Percentiles rank a stretch among this genome's conserved stretches.
These are phyloP conservation scores for Fusarium newnesense DNA, from an alignment of 2,329 filamentous ascomycete species.

Conservation along the genomic window DNA sequence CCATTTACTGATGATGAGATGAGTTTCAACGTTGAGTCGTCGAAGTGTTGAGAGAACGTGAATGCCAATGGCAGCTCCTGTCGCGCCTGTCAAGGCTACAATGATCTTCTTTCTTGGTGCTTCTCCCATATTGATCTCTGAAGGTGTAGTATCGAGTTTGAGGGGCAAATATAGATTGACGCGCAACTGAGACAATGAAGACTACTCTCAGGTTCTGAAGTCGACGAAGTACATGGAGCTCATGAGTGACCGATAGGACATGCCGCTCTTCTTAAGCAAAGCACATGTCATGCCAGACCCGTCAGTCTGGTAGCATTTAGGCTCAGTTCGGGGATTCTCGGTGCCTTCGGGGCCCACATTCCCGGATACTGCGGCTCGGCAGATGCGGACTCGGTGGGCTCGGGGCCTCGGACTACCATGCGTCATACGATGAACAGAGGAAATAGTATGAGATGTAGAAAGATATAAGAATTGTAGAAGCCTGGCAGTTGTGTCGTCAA, in stretches of 20 bases:
- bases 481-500: not conserved
- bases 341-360: not conserved
- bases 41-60: conserved; percentile 54
- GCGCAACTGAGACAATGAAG: not conserved
- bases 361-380: not conserved
- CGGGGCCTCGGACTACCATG: not conserved
- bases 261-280: not conserved
- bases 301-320: not conserved
- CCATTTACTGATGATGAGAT: conserved; percentile 61
- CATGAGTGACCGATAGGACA: not conserved
- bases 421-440: not conserved
- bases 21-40: conserved; percentile 57
- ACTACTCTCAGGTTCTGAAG: not conserved
- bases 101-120: conserved; percentile 49
- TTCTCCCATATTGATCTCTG: not conserved
- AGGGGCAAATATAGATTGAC: not conserved
- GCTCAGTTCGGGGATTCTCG: not conserved
- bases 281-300: not conserved
- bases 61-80: conserved; percentile 57
- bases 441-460: not conserved
- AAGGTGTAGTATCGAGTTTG: no score
- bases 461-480: not conserved
- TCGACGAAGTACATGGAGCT: not conserved
- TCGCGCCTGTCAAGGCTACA: conserved; percentile 62
- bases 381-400: conserved; percentile 9